Base-by-base conservation (phyloP, 2,329 filamentous ascomycete genomes). In the Pyrenophora graminea region DNA sequence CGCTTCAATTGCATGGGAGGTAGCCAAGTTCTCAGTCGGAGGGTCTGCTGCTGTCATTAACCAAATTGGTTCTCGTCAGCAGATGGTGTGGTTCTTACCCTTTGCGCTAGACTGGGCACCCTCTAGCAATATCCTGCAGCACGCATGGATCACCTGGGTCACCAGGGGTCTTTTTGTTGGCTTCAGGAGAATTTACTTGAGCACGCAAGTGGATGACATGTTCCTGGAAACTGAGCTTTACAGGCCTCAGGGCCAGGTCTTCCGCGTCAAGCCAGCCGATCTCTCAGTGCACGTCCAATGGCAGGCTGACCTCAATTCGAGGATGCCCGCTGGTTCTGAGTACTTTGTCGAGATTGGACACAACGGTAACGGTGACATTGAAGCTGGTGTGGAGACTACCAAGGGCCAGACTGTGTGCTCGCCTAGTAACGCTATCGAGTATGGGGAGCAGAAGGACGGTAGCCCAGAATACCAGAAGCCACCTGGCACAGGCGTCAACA, bases 171-270 rank as follows among this genome's bases (percentile, higher is more conserved):
- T 85, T 7, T 81, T 82, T 55, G 73, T 80, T 8, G 82, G 82
- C n/a, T 79, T 81, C 63, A 78, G 81, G 45, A 77, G 82, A 55
- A 74, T 80, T 32, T 79, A 83, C 54, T 68, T 85, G 31, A 80
- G 74, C 69, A 79, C 82, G 10, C 82, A 85, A 61, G 79, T 86
- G 27, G 84, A 87, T 59, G 84, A 87, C 58, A 82, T 87, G 75
- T 82, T 85, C 59, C 73, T 87, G 17, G 72, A 75, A 64, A 76
- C 73, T 2, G 64, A 64, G 3, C 51, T 76, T 21, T 76, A 76
- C 51, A 38, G 56, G n/a, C 81, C 82, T 1, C 57, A 59, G n/a
- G 77, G 76, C 5, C 73, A 68, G 0, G 74, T 71, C 5, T 86
- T 82, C 72, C 79, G 81, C 17, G 73, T 82, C 47, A 67, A 64